Evolutionary conservation across 1,139 yeast species (phyloP), one percentile per base, ranked within the genome.

Genomic region (Scheffersomyces cryptocercus): DNA sequence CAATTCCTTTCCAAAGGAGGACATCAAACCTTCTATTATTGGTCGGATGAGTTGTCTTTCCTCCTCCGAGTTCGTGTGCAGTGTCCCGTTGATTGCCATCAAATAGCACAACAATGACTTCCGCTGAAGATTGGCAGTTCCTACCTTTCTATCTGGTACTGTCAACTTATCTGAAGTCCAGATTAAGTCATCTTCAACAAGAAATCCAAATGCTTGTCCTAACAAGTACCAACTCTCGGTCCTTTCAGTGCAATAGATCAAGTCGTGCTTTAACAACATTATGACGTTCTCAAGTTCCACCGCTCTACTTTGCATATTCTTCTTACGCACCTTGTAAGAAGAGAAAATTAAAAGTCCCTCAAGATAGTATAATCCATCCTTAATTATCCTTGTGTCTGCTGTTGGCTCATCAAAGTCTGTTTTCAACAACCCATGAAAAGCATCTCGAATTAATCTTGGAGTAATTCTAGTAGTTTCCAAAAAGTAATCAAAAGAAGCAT

Each of bases 91-190:
- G n/a, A 86, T 66, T 0, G 96, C 91, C 88, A 87, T 85, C 30
- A 84, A 61, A 53, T 85, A 89, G 48, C 95, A 85, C 8, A 89
- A 54, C 1, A 91, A 64, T 0, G 97, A 77, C 53, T 79, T 85
- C 45, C 87, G 72, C 59, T 89, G 97, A 3, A 80, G 60, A 13
- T 75, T 68, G 0, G 91, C 90, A 0, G 90, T 85, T 0, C 68
- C 62, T 3, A 68, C 67, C 54, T 86, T 86, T 50, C 85, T 75
- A 7, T 86, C 95, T 0, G 74, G 62, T 0, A 79, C 73, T 31
- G 85, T 85, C 32, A 90, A 65, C 53, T 87, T 87, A 58, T 91
- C 97, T 0, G 97, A 85, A 0, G 93, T 86, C 95, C 96, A 89
- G 7, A 89, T 82, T 43, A 93, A 67, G 51, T 88, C 97, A 61